A percentile compares a stretch with the other conserved stretches of the same genome.
Conservation (phyloP, 1,139 yeast genomes). For the Nakaseomyces glabratus region DNA sequence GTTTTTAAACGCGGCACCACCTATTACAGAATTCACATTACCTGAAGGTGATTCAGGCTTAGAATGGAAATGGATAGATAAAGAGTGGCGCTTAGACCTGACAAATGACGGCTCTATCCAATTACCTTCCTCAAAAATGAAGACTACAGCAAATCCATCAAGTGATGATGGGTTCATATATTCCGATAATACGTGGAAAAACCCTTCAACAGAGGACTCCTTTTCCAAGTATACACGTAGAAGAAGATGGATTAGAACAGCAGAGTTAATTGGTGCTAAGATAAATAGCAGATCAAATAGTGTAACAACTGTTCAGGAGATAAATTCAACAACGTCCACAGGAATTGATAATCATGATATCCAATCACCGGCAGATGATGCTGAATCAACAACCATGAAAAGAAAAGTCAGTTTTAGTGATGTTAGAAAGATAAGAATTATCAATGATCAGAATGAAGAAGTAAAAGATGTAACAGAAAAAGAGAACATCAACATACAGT, state of each 20-base stretch:
- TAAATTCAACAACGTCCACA: background rate
- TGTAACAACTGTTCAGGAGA: slow-evolving; percentile 5
- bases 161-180: slow-evolving; percentile 80
- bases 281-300: slow-evolving; percentile 4
- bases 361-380: slow-evolving; percentile 4
- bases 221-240: slow-evolving; percentile 88
- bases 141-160: slow-evolving; percentile 68
- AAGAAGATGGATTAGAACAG: slow-evolving; percentile 92
- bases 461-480: slow-evolving; percentile 4
- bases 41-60: slow-evolving; percentile 69
- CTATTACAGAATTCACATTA: slow-evolving; percentile 66
- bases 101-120: slow-evolving; percentile 83
- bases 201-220: slow-evolving; percentile 79
- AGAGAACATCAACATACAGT: no score
- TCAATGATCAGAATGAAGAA: slow-evolving; percentile 5
- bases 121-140: slow-evolving; percentile 53
- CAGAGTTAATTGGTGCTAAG: slow-evolving; percentile 50
- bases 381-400: slow-evolving; percentile 9
- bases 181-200: slow-evolving; percentile 90
- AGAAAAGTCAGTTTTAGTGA: slow-evolving; percentile 28
- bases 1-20: slow-evolving; percentile 73
- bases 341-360: slow-evolving; percentile 6
- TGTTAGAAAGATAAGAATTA: slow-evolving; percentile 23
- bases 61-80: slow-evolving; percentile 92
- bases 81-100: slow-evolving; percentile 81